Evolutionary conservation across 495 filamentous ascomycete genomes (phyloP).

Genomic region (Neurospora africana): DNA sequence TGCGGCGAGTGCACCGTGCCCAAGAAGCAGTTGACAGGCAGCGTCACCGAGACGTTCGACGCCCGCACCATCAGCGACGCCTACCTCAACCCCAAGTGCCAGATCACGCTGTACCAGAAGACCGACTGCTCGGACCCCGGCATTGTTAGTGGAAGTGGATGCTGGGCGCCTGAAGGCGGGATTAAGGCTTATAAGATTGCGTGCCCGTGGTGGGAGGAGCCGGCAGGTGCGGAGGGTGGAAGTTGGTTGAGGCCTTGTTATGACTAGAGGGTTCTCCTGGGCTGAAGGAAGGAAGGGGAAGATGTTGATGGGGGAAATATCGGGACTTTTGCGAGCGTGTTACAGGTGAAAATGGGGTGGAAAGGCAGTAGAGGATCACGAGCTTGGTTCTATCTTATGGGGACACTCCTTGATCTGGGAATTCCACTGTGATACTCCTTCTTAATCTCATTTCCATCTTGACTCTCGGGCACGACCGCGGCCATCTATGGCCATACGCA

Average conservation of each 20-base stretch:
- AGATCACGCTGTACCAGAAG: constrained; percentile 5
- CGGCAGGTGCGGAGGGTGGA: not conserved
- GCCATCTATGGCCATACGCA: no score
- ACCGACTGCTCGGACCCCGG: constrained; percentile 5
- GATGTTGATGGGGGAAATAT: not conserved
- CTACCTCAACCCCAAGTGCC: constrained; percentile 3
- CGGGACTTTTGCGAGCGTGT: not conserved
- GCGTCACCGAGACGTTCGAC: not conserved
- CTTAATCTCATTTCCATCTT: not conserved
- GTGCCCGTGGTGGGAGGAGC: constrained; percentile 6
- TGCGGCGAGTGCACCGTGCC: not conserved
- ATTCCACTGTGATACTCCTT: not conserved
- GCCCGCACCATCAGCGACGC: constrained; percentile 1
- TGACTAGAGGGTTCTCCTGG: not conserved
- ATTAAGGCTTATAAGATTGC: constrained; percentile 4
- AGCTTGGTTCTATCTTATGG: not conserved
- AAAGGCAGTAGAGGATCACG: not conserved
- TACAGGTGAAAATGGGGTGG: not conserved
- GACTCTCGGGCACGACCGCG: no score
- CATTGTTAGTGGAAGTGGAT: constrained; percentile 3
- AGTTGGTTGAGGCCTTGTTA: not conserved
- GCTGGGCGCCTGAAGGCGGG: constrained; percentile 7
- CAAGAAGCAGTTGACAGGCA: not conserved
- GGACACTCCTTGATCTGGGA: not conserved
- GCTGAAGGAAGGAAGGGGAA: not conserved